A percentile compares a stretch with the other conserved stretches of the same genome.
Conservation (phyloP, 2,329 filamentous ascomycete species). For the Aspergillus ibericus region DNA sequence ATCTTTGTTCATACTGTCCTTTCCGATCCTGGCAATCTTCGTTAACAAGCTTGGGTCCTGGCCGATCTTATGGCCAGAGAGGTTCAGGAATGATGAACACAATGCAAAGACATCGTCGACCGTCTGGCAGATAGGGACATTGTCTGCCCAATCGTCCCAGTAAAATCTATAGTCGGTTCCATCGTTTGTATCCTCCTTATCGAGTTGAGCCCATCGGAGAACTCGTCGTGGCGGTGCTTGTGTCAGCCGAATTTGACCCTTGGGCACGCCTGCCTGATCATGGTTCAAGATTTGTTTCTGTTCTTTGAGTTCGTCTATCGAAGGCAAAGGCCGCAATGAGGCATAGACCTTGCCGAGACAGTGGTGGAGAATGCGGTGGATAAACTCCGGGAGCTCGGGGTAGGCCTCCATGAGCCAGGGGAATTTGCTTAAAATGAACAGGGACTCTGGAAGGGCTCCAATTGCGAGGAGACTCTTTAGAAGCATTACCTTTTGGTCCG, state of each 20-base stretch:
- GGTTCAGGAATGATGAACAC: conserved; percentile 78
- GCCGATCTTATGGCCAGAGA: conserved; percentile 86
- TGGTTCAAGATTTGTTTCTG: conserved; percentile 52
- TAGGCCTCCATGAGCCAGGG: conserved; percentile 88
- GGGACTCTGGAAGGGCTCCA: conserved; percentile 85
- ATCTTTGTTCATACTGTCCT: conserved; percentile 70
- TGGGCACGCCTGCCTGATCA: conserved; percentile 68
- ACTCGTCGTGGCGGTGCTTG: conserved; percentile 64
- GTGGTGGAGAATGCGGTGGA: conserved; percentile 83
- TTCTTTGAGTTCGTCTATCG: conserved; percentile 47
- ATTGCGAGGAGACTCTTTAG: conserved; percentile 85
- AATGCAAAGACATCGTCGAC: conserved; percentile 89
- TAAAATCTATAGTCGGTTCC: conserved; percentile 84
- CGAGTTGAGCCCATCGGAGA: conserved; percentile 80
- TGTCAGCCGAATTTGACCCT: conserved; percentile 65
- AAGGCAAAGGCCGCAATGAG: conserved; percentile 49
- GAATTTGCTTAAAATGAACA: conserved; percentile 89
- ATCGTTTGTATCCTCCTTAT: conserved; percentile 72
- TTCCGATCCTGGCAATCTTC: conserved; percentile 83
- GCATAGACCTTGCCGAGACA: conserved; percentile 75
- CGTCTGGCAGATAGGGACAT: conserved; percentile 84
- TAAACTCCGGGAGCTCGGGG: conserved; percentile 73
- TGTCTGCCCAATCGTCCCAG: conserved; percentile 96
- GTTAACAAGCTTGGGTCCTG: conserved; percentile 74
- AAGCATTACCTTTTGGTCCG: conserved; percentile 84